Evolutionary conservation across 2,329 filamentous ascomycete genomes (phyloP).

Genomic region (Cadophora gregata): DNA sequence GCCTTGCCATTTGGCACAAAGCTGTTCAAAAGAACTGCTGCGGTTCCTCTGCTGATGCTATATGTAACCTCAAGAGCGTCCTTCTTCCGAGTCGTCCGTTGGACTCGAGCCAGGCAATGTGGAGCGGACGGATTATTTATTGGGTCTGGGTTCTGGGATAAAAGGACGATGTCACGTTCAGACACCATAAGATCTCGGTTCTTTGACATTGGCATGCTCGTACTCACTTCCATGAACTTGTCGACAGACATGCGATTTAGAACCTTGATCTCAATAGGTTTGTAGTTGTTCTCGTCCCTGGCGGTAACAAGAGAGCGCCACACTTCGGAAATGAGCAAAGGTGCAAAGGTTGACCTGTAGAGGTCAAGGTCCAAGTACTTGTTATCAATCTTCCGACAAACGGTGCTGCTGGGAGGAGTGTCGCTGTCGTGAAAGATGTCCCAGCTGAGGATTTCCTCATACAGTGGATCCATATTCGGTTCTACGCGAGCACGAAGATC

Average conservation of each 20-base stretch:
- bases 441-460: constrained; percentile 89
- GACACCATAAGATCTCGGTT: constrained; percentile 74
- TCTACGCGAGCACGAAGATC: constrained; percentile 93
- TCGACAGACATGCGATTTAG: constrained; percentile 89
- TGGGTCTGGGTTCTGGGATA: constrained; percentile 77
- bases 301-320: constrained; percentile 94
- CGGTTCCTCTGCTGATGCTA: constrained; percentile 68
- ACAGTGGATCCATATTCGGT: constrained; percentile 84
- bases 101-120: constrained; percentile 87
- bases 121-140: constrained; percentile 68
- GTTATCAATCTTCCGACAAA: constrained; percentile 78
- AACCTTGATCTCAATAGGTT: constrained; percentile 86
- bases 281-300: constrained; percentile 83
- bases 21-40: constrained; percentile 59
- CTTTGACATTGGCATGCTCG: constrained; percentile 73
- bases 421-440: constrained; percentile 92
- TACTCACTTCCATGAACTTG: constrained; percentile 90
- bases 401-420: constrained; percentile 78
- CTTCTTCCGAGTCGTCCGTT: constrained; percentile 80
- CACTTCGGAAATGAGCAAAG: constrained; percentile 87
- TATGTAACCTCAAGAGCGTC: constrained; percentile 84
- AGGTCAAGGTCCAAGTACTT: constrained; percentile 76
- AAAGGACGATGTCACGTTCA: constrained; percentile 87
- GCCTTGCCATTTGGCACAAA: constrained; percentile 74
- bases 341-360: constrained; percentile 90